Evolutionary conservation across 257 asterid genomes (phyloP).

Genomic region (Gentiana macrophylla): DNA sequence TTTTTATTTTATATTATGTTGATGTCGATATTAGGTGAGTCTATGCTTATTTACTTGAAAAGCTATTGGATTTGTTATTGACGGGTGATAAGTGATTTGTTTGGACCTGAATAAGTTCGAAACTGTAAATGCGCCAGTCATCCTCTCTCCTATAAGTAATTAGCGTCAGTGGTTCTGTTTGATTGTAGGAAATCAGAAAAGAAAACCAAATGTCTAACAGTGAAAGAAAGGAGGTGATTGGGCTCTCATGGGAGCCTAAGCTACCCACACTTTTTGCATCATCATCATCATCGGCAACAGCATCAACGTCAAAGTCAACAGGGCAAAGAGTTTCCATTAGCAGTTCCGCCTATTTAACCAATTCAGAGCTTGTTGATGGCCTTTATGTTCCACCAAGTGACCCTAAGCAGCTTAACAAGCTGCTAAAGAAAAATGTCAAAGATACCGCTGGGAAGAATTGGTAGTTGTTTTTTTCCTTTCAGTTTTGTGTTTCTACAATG

Average conservation of each 20-base stretch:
- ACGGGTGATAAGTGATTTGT: too few species aligned
- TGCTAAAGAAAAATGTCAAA: slow-evolving; percentile 54
- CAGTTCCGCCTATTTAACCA: slow-evolving; percentile 28
- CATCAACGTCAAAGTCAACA: slow-evolving; percentile 3
- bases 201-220: background rate
- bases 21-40: too few species aligned
- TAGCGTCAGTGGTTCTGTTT: too few species aligned
- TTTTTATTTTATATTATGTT: too few species aligned
- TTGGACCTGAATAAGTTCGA: too few species aligned
- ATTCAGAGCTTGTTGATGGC: slow-evolving; percentile 65
- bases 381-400: slow-evolving; percentile 76
- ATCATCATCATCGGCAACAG: slow-evolving; percentile 1
- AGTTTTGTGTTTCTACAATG: background rate
- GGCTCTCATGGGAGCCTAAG: slow-evolving; percentile 75
- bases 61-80: too few species aligned
- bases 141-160: too few species aligned
- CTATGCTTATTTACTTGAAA: too few species aligned
- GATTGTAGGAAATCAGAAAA: too few species aligned
- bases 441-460: slow-evolving; percentile 89
- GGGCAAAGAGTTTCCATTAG: slow-evolving; percentile 4
- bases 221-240: slow-evolving; percentile 21
- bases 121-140: too few species aligned
- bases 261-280: slow-evolving; percentile 24
- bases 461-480: slow-evolving; percentile 19
- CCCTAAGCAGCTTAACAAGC: slow-evolving; percentile 59